Conservation (phyloP, 2,329 filamentous ascomycete genomes). For the Fusarium odoratissimum region DNA sequence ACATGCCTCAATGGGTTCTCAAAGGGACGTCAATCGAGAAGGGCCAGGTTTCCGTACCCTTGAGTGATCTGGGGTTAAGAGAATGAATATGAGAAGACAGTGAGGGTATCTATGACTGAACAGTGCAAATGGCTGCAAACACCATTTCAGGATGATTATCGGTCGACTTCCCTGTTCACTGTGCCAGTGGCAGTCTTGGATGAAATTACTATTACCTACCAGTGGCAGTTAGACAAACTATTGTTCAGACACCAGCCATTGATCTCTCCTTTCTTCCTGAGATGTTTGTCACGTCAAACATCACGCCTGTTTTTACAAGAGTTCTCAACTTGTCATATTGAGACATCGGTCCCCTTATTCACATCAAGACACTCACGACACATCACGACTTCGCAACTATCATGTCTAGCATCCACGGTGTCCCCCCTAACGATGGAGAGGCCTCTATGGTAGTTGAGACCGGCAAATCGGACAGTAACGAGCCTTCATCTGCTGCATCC, state of each 20-base stretch:
- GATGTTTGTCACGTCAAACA: neutral
- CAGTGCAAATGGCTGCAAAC: neutral
- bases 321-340: too few species aligned
- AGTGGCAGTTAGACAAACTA: neutral
- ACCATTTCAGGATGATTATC: neutral
- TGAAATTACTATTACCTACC: neutral
- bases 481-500: neutral
- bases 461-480: neutral
- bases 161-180: neutral
- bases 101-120: too few species aligned
- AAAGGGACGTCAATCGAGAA: too few species aligned
- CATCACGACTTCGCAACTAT: neutral
- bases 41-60: too few species aligned
- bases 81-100: too few species aligned
- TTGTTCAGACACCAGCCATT: too few species aligned
- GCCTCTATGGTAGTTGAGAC: neutral
- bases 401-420: neutral
- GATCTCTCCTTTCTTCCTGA: neutral
- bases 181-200: neutral
- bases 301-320: accelerated
- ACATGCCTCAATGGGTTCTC: too few species aligned
- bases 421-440: neutral
- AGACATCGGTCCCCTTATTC: too few species aligned
- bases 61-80: too few species aligned
- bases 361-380: neutral